Percentiles rank a stretch among this genome's conserved stretches.
Evolutionary conservation across 2,329 filamentous ascomycete species (phyloP).

Genomic region (Aspergillus japonicus): DNA sequence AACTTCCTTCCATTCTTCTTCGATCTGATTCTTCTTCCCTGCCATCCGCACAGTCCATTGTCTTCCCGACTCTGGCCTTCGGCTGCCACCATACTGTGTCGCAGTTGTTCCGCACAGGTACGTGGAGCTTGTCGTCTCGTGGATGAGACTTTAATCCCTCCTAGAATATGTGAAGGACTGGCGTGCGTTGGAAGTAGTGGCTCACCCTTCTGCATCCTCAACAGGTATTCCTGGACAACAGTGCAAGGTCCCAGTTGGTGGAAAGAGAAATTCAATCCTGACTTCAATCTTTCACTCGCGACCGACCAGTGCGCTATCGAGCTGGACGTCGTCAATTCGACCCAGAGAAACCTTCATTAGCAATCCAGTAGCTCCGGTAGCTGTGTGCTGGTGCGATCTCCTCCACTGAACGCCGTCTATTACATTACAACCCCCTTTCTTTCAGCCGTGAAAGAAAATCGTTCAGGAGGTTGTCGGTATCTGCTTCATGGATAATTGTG

Average conservation of each 20-base stretch:
- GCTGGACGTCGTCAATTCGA: background rate
- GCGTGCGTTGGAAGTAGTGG: background rate
- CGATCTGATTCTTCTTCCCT: slow-evolving; percentile 4
- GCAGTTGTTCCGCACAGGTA: slow-evolving; percentile 4
- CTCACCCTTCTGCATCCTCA: background rate
- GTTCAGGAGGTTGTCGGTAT: slow-evolving; percentile 19
- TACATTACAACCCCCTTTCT: background rate
- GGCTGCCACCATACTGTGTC: background rate
- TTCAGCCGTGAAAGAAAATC: background rate
- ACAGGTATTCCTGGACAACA: background rate
- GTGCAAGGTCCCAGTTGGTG: background rate
- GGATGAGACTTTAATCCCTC: background rate
- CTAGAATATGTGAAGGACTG: background rate
- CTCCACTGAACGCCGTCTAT: background rate
- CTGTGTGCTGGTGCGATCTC: background rate
- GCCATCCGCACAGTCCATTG: slow-evolving; percentile 1
- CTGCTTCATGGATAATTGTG: slow-evolving; percentile 46
- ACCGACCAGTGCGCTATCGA: background rate
- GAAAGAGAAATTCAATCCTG: background rate
- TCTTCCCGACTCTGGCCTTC: slow-evolving; percentile 1
- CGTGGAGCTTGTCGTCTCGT: background rate
- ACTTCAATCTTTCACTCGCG: background rate
- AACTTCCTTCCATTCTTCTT: background rate
- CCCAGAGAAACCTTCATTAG: background rate
- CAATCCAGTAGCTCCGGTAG: background rate